Base-by-base conservation (phyloP, 1,284 basidiomycete genomes). In the Ganoderma resinaceum region DNA sequence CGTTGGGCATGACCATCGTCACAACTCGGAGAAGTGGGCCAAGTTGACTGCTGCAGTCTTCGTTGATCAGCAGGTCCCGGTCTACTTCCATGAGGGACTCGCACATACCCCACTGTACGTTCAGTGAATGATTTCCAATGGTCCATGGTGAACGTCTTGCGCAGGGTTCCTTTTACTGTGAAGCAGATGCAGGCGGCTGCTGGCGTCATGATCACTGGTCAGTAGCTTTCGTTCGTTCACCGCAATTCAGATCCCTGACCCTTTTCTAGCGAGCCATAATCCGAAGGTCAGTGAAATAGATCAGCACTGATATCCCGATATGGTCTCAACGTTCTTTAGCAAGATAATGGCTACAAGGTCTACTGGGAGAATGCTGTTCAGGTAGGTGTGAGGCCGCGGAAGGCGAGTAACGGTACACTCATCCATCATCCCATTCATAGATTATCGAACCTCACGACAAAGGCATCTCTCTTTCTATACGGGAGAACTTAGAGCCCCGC, bases 281-380 rank as follows among this genome's bases (percentile, higher is more conserved):
- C 94, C 94, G 0, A 95, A 94, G 87, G 92, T 91, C 75, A 61
- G 72, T 65, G 23, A 26, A 4, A 35, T 35, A 33, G 52, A 18
- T 64, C 14, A 33, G n/a, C n/a, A 55, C 16, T 12, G n/a, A 0
- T 2, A 6, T 16, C 7, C 29, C 20, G 16, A 16, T 35, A 42
- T 2, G 62, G 18, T 42, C 2, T 57, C 40, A 18, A 46, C 33
- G 7, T n/a, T 37, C 3, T 12, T 2, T 63, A 93, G 92, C 80
- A 92, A 77, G 95, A 96, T 75, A 96, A 96, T 76, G 94, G 95
- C 3, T 95, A 93, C 80, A 95, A 96, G 81, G 92, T 94, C 14
- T 95, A 95, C 73, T 94, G 93, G 93, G 91, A 93, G 77, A 95
- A 94, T 75, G 92, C 87, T 0, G 90, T 94, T 1, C 92, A 94